phyloP scores from a whole-genome alignment of 2,329 filamentous ascomycete genomes.

The Ophiosphaerella korrae region DNA sequence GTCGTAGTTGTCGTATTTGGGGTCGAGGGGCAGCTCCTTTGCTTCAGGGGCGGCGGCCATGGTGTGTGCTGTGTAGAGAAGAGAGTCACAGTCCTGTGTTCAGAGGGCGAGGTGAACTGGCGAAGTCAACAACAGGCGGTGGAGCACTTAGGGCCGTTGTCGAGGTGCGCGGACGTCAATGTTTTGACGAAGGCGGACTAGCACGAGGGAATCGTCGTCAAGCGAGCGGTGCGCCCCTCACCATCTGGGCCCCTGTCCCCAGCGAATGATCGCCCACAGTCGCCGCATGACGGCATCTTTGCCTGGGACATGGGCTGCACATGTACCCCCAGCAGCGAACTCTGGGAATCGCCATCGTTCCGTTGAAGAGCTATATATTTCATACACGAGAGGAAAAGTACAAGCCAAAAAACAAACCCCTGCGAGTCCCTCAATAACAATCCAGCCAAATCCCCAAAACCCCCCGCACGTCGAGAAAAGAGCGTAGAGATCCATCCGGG shows the following conservation, averaged over 20 bases:
- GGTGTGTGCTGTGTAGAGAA: conserved; percentile 10
- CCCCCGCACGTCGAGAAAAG: conserved; percentile 25
- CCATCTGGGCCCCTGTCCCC: conserved; percentile 10
- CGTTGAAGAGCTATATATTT: conserved; percentile 38
- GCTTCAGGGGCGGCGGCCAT: conserved; percentile 38
- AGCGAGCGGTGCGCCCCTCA: conserved; percentile 24
- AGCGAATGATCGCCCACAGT: conserved; percentile 11
- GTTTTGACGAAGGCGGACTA: conserved; percentile 36
- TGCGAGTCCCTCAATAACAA: conserved; percentile 21
- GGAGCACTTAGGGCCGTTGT: conserved; percentile 13
- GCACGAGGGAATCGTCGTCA: conserved; percentile 32
- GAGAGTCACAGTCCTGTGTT: background rate
- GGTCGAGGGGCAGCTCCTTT: conserved; percentile 63
- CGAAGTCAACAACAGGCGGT: conserved; percentile 5
- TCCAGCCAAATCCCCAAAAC: conserved; percentile 20
- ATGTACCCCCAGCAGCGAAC: conserved; percentile 11
- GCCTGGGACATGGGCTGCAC: background rate
- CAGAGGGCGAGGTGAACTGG: background rate
- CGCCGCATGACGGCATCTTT: conserved; percentile 18
- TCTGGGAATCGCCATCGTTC: conserved; percentile 21
- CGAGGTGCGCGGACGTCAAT: conserved; percentile 23
- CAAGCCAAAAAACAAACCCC: conserved; percentile 21
- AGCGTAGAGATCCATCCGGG: conserved; percentile 25
- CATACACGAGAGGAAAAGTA: conserved; percentile 39
- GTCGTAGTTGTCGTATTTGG: conserved; percentile 97